These are phyloP conservation scores for Plantago major DNA, from an alignment of 257 asterid species.

Conservation along the genomic window DNA sequence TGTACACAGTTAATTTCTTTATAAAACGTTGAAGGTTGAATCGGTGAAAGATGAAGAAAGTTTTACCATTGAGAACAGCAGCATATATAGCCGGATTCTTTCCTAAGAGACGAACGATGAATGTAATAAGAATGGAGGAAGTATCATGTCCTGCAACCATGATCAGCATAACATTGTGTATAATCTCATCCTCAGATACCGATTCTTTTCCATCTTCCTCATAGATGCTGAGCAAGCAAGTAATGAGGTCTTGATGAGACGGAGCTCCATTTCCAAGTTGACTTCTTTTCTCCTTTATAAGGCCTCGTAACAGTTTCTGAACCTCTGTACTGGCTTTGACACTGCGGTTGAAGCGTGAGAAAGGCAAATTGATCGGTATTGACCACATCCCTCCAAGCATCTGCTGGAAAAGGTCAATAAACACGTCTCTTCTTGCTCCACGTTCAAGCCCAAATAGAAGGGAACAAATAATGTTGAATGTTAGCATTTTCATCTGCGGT, in stretches of 20 bases:
- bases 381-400: conserved; percentile 70
- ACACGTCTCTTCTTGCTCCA: conserved; percentile 42
- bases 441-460: conserved; percentile 55
- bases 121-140: conserved; percentile 55
- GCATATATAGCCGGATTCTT: conserved; percentile 35
- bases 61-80: conserved; percentile 54
- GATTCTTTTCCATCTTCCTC: conserved; percentile 31
- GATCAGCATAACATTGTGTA: conserved; percentile 53
- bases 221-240: conserved; percentile 54
- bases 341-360: conserved; percentile 59
- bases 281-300: conserved; percentile 41
- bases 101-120: conserved; percentile 48
- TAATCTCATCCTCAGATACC: conserved; percentile 54
- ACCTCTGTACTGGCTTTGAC: conserved; percentile 55
- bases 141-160: conserved; percentile 75
- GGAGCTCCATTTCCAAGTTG: conserved; percentile 43
- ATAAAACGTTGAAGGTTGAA: neutral
- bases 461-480: conserved; percentile 75
- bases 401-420: conserved; percentile 34
- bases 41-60: conserved; percentile 1
- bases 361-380: conserved; percentile 55
- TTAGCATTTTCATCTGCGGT: conserved; percentile 64
- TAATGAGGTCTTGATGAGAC: conserved; percentile 53
- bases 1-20: too few species aligned
- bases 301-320: conserved; percentile 41